Base-by-base conservation (phyloP, 2,329 filamentous ascomycete species). In the Tolypocladium tropicale region DNA sequence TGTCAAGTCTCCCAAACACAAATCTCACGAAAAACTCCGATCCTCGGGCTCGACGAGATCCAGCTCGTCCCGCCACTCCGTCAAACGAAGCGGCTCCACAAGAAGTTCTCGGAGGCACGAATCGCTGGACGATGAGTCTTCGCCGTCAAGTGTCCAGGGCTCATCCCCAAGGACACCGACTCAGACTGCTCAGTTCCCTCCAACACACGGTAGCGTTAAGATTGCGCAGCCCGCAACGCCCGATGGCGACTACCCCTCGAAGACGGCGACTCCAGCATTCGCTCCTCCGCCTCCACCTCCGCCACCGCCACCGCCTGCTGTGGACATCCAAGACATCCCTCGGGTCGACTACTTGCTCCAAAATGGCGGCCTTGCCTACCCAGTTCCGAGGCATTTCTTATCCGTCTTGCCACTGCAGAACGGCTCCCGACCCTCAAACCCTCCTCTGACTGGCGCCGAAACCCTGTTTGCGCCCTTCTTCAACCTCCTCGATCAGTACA, bases 261-360 rank as follows among this genome's bases (percentile, higher is more conserved):
- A 71, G 54, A 75, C 74, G 3, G 74, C 66, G 68, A 76, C 72
- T 6, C 68, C 71, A 48, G 65, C 69, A 12, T 67, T 68, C 33
- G 57, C 70, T 32, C 63, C 62, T 55, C 69, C 67, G 37, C 73
- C 78, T 4, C 74, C 73, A 2, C 75, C 76, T 0, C 79, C 78
- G 0, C 78, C 81, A 0, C 76, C 81, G 1, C 81, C 90, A 1
- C 90, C 91, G 0, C 91, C 88, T 2, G 85, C 88, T 1, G 81
- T 90, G 10, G 81, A 84, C 62, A 75, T 85, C 53, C 78, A 86
- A 48, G 84, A 90, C 43, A 80, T 85, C 14, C 93, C 93, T 0
- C 83, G 89, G 58, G 91, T 97, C 21, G 93, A 97, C 68, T 97
- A 97, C 68, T 77, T 97, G 21, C 79, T 96, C 55, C 90, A 94